phyloP scores from a whole-genome alignment of 2,329 filamentous ascomycete species.

The Fusarium camptoceras region DNA sequence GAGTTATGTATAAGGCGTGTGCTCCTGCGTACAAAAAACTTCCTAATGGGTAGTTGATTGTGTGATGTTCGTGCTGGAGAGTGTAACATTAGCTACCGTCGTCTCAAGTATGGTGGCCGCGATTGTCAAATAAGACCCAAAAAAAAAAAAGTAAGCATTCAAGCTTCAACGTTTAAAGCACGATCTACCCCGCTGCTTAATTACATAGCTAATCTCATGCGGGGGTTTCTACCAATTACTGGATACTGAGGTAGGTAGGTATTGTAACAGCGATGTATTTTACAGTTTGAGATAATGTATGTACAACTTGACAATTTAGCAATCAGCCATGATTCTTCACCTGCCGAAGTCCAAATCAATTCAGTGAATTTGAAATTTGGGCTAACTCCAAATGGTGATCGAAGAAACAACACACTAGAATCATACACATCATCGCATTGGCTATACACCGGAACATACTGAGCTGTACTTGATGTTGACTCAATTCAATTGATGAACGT shows the following conservation, averaged over 20 bases:
- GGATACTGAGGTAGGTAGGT: background rate
- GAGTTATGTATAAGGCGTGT: background rate
- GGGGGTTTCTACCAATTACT: constrained; percentile 2
- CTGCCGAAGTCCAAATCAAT: background rate
- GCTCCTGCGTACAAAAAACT: background rate
- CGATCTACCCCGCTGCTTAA: constrained; percentile 3
- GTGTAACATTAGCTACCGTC: background rate
- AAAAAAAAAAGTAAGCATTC: constrained; percentile 8
- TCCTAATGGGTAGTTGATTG: background rate
- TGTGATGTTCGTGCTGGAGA: background rate
- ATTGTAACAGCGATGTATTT: background rate
- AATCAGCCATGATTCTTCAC: background rate
- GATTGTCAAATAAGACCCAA: constrained; percentile 1
- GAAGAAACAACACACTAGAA: background rate
- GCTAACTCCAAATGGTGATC: background rate
- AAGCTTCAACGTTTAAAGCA: background rate
- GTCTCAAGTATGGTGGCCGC: background rate
- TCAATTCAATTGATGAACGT: background rate
- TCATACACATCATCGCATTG: background rate
- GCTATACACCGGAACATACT: background rate
- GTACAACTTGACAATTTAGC: background rate
- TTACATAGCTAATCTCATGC: background rate
- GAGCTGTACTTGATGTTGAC: background rate
- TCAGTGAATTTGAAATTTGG: background rate
- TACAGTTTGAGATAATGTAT: background rate